Base-by-base conservation (phyloP, 2,329 filamentous ascomycete genomes). In the Claviceps pazoutovae region DNA sequence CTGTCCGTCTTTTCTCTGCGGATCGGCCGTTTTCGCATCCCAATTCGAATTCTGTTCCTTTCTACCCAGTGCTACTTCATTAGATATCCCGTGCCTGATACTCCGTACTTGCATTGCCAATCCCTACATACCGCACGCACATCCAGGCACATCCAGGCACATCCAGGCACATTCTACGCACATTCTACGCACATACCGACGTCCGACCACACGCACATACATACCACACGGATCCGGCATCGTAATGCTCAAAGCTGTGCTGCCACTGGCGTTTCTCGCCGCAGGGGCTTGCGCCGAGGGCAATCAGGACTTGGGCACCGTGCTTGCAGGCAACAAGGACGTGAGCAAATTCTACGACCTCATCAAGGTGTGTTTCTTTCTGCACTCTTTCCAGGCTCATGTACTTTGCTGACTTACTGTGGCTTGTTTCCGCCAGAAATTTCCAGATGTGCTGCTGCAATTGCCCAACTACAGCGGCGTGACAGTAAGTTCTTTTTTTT, bases 261-360 rank as follows among this genome's bases (percentile, higher is more conserved):
- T 58, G 49, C 53, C 59, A 46, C 17, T 64, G 11, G 57, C 54
- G 60, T 49, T 62, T 55, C 34, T 58, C 4, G 49, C 48, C 26
- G 50, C 58, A 11, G 53, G 37, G 36, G 55, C 57, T 4, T 58
- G 58, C 17, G 55, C 58, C 11, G 56, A 59, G 7, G 53, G 56
- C 1, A 55, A 55, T 2, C 54, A 62, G 30, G 69, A 72, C 54
- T 56, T 75, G 46, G 70, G 68, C 2, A 62, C 61, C 7, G 62
- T 73, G 21, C 57, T 75, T 13, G 59, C 63, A 5, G 61, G 58
- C 4, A 64, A 72, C 48, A 61, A 63, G 51, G 70, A 74, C 48
- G 62, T 75, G 39, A 69, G 66, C 8, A 74, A 66, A 2, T 74
- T 69, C 56, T 69, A 71, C 55, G 61, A 63, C 17, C 59, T 74